phyloP scores from a whole-genome alignment of 192 early-diverging fungal species.

The Entomortierella chlamydospora region DNA sequence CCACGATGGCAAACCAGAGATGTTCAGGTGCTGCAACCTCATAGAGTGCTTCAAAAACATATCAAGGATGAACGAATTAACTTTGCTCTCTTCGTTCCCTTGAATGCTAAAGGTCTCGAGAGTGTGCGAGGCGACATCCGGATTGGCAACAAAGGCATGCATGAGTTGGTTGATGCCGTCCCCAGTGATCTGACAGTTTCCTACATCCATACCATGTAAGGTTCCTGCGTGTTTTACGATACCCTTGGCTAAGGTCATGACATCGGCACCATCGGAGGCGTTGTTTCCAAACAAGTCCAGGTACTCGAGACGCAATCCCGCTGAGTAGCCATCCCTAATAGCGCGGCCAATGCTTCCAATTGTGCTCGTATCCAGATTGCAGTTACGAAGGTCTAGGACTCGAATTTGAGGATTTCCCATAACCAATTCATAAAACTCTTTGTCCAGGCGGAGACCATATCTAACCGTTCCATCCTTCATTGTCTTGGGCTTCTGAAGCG shows the following conservation, averaged over 20 bases:
- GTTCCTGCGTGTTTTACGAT: constrained; percentile 54
- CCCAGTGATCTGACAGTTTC: constrained; percentile 48
- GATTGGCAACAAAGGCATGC: constrained; percentile 53
- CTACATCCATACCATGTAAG: constrained; percentile 23
- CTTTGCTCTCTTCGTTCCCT: constrained; percentile 43
- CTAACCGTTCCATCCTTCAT: constrained; percentile 45
- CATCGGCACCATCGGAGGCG: constrained; percentile 51
- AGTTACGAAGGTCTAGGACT: constrained; percentile 37
- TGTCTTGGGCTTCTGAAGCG: constrained; percentile 33
- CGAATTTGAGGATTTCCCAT: constrained; percentile 53
- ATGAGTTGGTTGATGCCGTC: constrained; percentile 55
- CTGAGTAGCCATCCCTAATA: constrained; percentile 32
- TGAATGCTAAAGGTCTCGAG: constrained; percentile 44
- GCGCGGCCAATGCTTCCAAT: constrained; percentile 50
- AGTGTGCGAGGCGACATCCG: constrained; percentile 41
- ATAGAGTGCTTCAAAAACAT: constrained; percentile 55
- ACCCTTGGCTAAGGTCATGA: constrained; percentile 52
- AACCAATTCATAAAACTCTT: constrained; percentile 50
- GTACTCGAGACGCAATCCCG: constrained; percentile 36
- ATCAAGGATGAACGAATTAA: constrained; percentile 50
- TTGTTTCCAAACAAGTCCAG: constrained; percentile 43
- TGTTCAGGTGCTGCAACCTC: constrained; percentile 21
- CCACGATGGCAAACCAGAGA: constrained; percentile 41
- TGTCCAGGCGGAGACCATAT: constrained; percentile 48
- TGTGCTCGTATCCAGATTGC: constrained; percentile 41